phyloP scores from a whole-genome alignment of 2,329 filamentous ascomycete species.

The Pseudogymnoascus sp. region DNA sequence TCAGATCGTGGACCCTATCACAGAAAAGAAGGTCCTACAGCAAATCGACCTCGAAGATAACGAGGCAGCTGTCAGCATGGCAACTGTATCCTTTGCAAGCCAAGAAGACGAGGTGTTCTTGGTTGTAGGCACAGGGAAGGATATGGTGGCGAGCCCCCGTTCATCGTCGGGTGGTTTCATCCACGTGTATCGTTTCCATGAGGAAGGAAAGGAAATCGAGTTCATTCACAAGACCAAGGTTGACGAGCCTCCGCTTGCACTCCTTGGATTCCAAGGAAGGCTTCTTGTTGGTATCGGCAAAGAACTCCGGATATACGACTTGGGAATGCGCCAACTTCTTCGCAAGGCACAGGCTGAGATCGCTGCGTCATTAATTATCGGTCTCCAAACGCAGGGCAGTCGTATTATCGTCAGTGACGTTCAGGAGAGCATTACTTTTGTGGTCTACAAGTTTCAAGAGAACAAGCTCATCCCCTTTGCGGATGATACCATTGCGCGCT shows the following conservation, averaged over 20 bases:
- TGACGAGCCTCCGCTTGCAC: constrained; percentile 80
- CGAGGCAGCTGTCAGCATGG: constrained; percentile 81
- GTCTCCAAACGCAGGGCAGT: constrained; percentile 81
- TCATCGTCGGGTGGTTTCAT: constrained; percentile 75
- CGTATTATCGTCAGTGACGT: constrained; percentile 90
- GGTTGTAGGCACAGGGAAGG: constrained; percentile 89
- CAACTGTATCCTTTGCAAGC: constrained; percentile 76
- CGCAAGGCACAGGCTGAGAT: constrained; percentile 83
- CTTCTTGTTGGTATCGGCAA: constrained; percentile 79
- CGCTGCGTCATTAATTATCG: constrained; percentile 75
- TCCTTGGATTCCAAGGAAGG: constrained; percentile 87
- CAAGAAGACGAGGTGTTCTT: constrained; percentile 86
- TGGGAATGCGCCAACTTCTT: constrained; percentile 86
- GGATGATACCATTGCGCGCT: constrained; percentile 82
- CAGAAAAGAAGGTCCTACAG: constrained; percentile 64
- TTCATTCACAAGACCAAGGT: constrained; percentile 96
- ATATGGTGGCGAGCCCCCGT: constrained; percentile 72
- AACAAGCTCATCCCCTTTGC: constrained; percentile 90
- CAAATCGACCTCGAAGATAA: constrained; percentile 81
- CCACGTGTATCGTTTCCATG: constrained; percentile 83
- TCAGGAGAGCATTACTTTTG: constrained; percentile 82
- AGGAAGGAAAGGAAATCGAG: constrained; percentile 80
- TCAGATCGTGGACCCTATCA: constrained; percentile 77
- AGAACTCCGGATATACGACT: constrained; percentile 79
- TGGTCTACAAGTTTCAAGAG: constrained; percentile 86